Percentiles rank a stretch among this genome's conserved stretches.
Evolutionary conservation across 2,329 filamentous ascomycete species (phyloP).

Genomic region (Penicillium sp.): DNA sequence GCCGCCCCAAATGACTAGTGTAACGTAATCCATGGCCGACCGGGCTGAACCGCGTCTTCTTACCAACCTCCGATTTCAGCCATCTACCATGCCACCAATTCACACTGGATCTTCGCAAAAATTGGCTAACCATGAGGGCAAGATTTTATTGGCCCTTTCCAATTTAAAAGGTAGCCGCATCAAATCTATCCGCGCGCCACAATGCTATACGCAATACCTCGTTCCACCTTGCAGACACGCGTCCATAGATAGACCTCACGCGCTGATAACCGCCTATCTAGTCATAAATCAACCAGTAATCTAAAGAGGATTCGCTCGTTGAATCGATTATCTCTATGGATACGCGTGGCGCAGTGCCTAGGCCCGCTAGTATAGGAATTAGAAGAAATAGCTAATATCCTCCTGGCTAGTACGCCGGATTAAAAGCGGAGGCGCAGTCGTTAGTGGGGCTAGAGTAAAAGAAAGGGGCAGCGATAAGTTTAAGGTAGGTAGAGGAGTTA

Average conservation of each 20-base stretch:
- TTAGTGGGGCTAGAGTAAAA: background rate
- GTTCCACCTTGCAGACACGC: background rate
- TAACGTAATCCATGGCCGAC: too few species aligned
- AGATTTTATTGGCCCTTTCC: too few species aligned
- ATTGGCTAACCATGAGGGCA: too few species aligned
- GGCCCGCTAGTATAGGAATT: background rate
- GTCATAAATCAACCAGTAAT: background rate
- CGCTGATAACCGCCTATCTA: background rate
- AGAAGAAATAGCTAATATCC: slow-evolving; percentile 5
- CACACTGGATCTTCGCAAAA: too few species aligned
- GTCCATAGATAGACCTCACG: background rate
- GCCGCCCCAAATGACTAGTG: too few species aligned
- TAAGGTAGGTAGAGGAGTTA: background rate
- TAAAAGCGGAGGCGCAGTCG: background rate
- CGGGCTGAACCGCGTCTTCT: too few species aligned
- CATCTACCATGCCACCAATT: too few species aligned
- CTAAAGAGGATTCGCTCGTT: background rate
- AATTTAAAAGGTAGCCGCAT: background rate
- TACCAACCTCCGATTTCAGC: too few species aligned
- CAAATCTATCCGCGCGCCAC: background rate
- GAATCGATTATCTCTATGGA: background rate
- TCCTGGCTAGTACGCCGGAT: background rate
- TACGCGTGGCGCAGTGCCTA: background rate
- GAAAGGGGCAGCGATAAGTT: background rate
- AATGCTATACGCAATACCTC: background rate